Evolutionary conservation across 2,329 filamentous ascomycete genomes (phyloP).

Genomic region (Clonostachys rhizophaga): DNA sequence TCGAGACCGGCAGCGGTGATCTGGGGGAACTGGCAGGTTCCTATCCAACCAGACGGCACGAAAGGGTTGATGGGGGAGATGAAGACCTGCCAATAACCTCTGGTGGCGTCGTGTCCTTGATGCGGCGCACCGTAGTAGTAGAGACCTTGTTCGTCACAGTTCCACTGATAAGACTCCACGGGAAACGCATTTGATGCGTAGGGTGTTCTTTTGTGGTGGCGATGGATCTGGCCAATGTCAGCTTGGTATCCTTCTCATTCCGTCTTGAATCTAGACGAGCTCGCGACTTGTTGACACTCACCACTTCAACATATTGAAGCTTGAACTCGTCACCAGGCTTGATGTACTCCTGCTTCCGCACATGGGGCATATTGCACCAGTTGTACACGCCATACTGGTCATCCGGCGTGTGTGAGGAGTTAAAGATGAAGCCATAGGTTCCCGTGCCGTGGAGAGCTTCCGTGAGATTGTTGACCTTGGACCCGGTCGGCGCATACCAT

Average conservation of each 20-base stretch:
- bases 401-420: slow-evolving; percentile 55
- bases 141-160: slow-evolving; percentile 65
- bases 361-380: slow-evolving; percentile 86
- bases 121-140: slow-evolving; percentile 65
- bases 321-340: slow-evolving; percentile 49
- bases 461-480: slow-evolving; percentile 56
- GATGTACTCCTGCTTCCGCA: slow-evolving; percentile 61
- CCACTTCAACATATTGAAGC: slow-evolving; percentile 71
- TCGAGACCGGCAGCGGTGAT: slow-evolving; percentile 68
- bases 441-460: slow-evolving; percentile 53
- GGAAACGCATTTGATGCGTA: slow-evolving; percentile 77
- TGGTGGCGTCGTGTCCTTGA: slow-evolving; percentile 39
- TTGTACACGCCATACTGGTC: slow-evolving; percentile 63
- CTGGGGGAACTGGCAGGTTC: slow-evolving; percentile 77
- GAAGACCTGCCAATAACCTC: slow-evolving; percentile 63
- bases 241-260: neutral
- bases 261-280: neutral
- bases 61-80: slow-evolving; percentile 63
- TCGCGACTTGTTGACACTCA: slow-evolving; percentile 26
- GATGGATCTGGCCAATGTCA: slow-evolving; percentile 53
- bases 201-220: slow-evolving; percentile 81
- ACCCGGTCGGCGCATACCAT: slow-evolving; percentile 55
- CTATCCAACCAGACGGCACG: slow-evolving; percentile 59
- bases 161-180: slow-evolving; percentile 66
- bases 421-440: slow-evolving; percentile 70